Base-by-base conservation (phyloP, 768 basidiomycete species). In the Phaffia tasmanica region DNA sequence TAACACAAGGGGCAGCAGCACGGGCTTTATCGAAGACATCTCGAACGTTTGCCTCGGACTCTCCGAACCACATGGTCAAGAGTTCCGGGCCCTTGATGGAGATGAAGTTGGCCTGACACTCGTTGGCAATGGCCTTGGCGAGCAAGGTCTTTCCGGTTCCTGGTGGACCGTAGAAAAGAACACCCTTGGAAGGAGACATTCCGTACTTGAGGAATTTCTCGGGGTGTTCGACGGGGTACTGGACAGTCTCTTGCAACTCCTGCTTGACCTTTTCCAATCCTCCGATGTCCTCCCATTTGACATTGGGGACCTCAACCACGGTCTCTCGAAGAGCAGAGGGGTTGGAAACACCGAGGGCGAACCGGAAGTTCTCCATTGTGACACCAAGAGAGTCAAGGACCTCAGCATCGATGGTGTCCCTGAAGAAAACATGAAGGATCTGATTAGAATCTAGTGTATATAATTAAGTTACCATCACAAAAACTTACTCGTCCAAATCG, bases 141-240 rank as follows among this genome's bases (percentile, higher is more conserved):
- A 99, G 83, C 72, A 99, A 76, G 25, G 95, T 99, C 81, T 99
- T 99, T 88, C 95, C 95, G 70, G 95, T 99, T 83, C 95, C 95
- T 72, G 95, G 95, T 76, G 95, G 95, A 55, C 95, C 95, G 77
- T 98, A 99, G 84, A 99, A 99, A 73, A 99, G 79, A 56, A 99
- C 95, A 85, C 95, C 95, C 81, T 98, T 98, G 46, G 91, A 94
- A 5, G 95, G 94, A 30, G 90, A 91, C 95, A 99, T 98, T 72
- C 95, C 95, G 74, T 99, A 99, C 81, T 99, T 99, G 86, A 99
- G 82, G 91, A 98, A 99, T 81, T 99, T 99, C 77, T 99, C 95
- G 69, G 95, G 95, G 76, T 98, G 95, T 78, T 99, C 95, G 77
- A 98, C 95, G 62, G 95, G 95, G 81, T 99, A 99, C 76, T 98